Base-by-base conservation (phyloP, 176 grass and related monocot genomes). In the Oryza meridionalis region DNA sequence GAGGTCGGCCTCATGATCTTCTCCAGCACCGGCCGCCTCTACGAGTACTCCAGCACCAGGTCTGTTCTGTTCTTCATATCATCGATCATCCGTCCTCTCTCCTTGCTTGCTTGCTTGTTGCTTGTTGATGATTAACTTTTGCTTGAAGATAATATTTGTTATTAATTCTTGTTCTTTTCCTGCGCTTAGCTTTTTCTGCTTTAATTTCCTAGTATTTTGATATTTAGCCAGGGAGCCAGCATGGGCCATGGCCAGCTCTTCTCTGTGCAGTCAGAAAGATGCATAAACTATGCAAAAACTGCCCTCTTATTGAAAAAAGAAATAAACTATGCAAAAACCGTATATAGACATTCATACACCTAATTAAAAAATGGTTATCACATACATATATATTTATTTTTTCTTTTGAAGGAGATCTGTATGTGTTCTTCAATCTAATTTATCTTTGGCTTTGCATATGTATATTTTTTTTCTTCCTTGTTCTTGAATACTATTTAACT, bases 1-100 rank as follows among this genome's bases (percentile, higher is more conserved):
- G 92, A 97, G 80, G 94, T 97, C 37, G 94, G 94, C 45, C 91
- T 97, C 75, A 85, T 88, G 40, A 86, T 97, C 90, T 97, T 97
- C 89, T 97, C 94, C 44, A 97, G 94, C 85, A 97, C 91, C 43
- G 68, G 87, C n/a, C 89, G 94, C 51, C 94, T 97, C 78, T 97
- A 97, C 5, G 94, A 97, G 65, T 97, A 93, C 79, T 69, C 91
- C 25, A 97, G 87, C 91, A 90, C 94, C 53, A 97, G 89, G 94
- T 97, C 11, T 49, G 40, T 51, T 31, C 29, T 31, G 29, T 31
- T 31, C 29, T 31, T 14, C 42, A 49, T 55, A 40, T 40, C 38
- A 40, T 40, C 38, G 38, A 31, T 12, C n/a, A 12, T 32, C 11
- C 6, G 11, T 6, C 12, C 46, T 49, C 46, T 49, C 9, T 40